Conservation (phyloP, 768 basidiomycete species). For the Mycena rosella region DNA sequence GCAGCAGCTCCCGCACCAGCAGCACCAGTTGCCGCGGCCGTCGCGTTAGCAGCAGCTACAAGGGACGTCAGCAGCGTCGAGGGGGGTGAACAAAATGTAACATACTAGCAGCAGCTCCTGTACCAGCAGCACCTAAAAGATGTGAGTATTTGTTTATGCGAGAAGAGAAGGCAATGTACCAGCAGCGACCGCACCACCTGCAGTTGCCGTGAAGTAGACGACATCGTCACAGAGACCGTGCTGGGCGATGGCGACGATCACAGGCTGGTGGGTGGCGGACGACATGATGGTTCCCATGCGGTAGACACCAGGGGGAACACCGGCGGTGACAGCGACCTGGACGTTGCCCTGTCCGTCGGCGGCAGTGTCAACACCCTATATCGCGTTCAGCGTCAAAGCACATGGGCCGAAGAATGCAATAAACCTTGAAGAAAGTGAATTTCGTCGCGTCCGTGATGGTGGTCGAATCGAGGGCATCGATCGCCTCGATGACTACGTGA, state of each 20-base stretch:
- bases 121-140: no score
- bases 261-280: slow-evolving; percentile 70
- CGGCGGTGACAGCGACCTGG: slow-evolving; percentile 62
- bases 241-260: slow-evolving; percentile 69
- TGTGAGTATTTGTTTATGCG: no score
- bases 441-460: slow-evolving; percentile 60
- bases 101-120: no score
- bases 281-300: slow-evolving; percentile 69
- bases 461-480: slow-evolving; percentile 59
- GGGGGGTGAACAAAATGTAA: no score
- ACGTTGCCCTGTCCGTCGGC: slow-evolving; percentile 61
- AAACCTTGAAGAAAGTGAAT: slow-evolving; percentile 68
- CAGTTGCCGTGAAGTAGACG: slow-evolving; percentile 59
- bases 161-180: no score
- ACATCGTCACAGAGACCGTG: slow-evolving; percentile 73
- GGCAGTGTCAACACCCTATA: slow-evolving; percentile 54
- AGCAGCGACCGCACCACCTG: slow-evolving; percentile 39
- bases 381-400: no score
- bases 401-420: no score
- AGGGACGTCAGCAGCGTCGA: no score
- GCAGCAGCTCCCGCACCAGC: no score
- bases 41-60: no score
- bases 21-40: no score
- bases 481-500: slow-evolving; percentile 67
- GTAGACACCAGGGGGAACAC: slow-evolving; percentile 72